Conservation (phyloP, 768 basidiomycete species). For the Rickenella mellea region DNA sequence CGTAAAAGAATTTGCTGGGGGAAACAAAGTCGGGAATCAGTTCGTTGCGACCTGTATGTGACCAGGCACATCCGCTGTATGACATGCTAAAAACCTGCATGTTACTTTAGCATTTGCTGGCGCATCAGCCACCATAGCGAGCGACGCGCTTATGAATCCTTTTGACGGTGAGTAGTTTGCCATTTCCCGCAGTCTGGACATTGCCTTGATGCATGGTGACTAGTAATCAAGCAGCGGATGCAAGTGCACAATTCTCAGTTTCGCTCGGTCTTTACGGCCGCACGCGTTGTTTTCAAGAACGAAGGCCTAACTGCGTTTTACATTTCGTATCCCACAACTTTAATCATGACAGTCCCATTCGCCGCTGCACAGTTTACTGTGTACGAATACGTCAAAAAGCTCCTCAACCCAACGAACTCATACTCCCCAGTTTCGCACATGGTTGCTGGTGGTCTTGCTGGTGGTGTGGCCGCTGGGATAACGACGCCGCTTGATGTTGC, state of each 20-base stretch:
- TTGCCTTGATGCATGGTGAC: conserved; percentile 13
- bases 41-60: conserved; percentile 82
- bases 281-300: conserved; percentile 68
- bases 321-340: conserved; percentile 95
- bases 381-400: conserved; percentile 84
- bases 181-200: conserved; percentile 7
- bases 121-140: conserved; percentile 87
- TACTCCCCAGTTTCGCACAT: conserved; percentile 96
- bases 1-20: conserved; percentile 87
- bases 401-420: conserved; percentile 74
- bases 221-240: conserved; percentile 99
- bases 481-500: conserved; percentile 97
- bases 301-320: conserved; percentile 94
- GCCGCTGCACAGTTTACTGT: conserved; percentile 97
- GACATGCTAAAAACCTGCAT: conserved; percentile 1
- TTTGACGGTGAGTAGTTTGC: conserved; percentile 74
- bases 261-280: conserved; percentile 79
- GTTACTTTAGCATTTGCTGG: conserved; percentile 72
- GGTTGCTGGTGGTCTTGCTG: conserved; percentile 83
- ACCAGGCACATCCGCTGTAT: background rate
- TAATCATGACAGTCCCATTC: conserved; percentile 95
- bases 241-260: conserved; percentile 92
- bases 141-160: conserved; percentile 98
- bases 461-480: conserved; percentile 88
- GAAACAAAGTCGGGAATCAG: conserved; percentile 69